phyloP scores from a whole-genome alignment of 1,284 basidiomycete species.

The Fistulinella cinereoalba region DNA sequence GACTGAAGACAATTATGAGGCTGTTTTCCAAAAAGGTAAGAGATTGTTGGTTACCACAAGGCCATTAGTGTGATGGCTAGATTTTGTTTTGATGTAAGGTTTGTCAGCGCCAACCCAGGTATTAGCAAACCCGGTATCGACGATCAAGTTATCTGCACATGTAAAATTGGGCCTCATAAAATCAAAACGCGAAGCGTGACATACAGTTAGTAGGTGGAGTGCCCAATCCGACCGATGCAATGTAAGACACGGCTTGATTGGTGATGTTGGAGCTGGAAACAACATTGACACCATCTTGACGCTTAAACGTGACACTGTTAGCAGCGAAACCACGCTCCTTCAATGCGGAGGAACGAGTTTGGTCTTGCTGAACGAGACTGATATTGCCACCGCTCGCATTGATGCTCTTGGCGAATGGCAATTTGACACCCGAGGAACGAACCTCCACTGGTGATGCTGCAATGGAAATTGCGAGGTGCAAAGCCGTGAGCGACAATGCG shows the following conservation, averaged over 20 bases:
- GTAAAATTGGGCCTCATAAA: neutral
- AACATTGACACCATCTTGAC: too few species aligned
- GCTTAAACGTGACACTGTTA: too few species aligned
- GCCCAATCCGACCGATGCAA: conserved; percentile 55
- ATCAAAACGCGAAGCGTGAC: conserved; percentile 7
- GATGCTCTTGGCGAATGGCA: conserved; percentile 49
- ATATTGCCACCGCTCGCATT: conserved; percentile 47
- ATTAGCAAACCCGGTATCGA: conserved; percentile 52
- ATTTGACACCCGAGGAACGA: conserved; percentile 39
- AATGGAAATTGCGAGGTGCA: too few species aligned
- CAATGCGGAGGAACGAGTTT: conserved; percentile 46
- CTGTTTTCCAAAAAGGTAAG: too few species aligned
- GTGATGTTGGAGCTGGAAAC: conserved; percentile 37
- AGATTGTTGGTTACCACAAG: conserved; percentile 51
- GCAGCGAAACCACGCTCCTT: conserved; percentile 39
- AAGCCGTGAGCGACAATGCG: too few species aligned
- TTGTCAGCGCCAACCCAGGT: conserved; percentile 62
- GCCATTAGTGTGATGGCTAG: conserved; percentile 41
- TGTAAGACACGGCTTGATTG: conserved; percentile 46
- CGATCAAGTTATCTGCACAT: conserved; percentile 23
- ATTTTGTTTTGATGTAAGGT: conserved; percentile 47
- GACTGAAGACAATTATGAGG: too few species aligned
- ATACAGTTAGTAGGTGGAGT: conserved; percentile 55
- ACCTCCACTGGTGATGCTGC: conserved; percentile 46
- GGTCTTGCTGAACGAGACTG: conserved; percentile 54